Conservation (phyloP, 2,329 filamentous ascomycete species). For the Trichoderma cornu-damae region DNA sequence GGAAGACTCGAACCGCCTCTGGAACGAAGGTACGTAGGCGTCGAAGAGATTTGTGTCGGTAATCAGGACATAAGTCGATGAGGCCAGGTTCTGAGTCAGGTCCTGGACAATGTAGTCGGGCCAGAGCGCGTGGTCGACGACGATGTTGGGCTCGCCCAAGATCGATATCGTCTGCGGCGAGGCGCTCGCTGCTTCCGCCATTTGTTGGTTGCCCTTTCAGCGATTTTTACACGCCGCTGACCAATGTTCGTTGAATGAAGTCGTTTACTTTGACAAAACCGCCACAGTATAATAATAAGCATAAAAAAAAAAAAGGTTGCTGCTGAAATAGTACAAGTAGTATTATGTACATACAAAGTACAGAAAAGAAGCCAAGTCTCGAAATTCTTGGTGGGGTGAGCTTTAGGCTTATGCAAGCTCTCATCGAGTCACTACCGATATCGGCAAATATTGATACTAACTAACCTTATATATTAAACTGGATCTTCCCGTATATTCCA, state of each 20-base stretch:
- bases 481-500: no score
- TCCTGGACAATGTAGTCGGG: constrained; percentile 74
- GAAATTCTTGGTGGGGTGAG: constrained; percentile 15
- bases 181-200: constrained; percentile 4
- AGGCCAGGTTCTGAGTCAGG: constrained; percentile 68
- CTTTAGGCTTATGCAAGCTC: constrained; percentile 3
- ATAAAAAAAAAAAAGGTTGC: background rate
- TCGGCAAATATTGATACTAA: constrained; percentile 14
- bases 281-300: no score
- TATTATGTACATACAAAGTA: no score
- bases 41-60: constrained; percentile 89
- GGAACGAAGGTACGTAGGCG: constrained; percentile 75
- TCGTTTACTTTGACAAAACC: background rate
- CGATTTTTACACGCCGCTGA: constrained; percentile 7
- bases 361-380: background rate
- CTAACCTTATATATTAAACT: constrained; percentile 1
- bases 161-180: constrained; percentile 57
- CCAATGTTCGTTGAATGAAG: background rate
- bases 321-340: constrained; percentile 4
- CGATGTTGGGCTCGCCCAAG: constrained; percentile 81
- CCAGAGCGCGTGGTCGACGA: constrained; percentile 91
- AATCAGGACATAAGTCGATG: constrained; percentile 92
- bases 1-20: constrained; percentile 36
- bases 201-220: constrained; percentile 2
- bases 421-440: constrained; percentile 16